Evolutionary conservation across 2,329 filamentous ascomycete species (phyloP).

Genomic region (Mariannaea sp.): DNA sequence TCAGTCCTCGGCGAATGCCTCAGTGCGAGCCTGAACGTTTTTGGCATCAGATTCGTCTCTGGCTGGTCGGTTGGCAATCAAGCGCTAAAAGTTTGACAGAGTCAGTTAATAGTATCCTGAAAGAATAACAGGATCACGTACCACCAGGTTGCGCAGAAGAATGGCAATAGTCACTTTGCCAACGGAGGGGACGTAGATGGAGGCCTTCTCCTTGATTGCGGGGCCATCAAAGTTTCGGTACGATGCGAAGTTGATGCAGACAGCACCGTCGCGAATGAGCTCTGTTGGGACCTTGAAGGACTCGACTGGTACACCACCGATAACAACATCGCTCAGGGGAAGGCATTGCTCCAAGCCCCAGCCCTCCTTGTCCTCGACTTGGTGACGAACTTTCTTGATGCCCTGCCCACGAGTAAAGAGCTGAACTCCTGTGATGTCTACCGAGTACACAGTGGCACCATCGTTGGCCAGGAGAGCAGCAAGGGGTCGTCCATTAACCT

Average conservation of each 20-base stretch:
- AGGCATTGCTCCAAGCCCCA: slow-evolving; percentile 81
- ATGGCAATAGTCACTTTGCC: slow-evolving; percentile 98
- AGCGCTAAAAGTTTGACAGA: slow-evolving; percentile 48
- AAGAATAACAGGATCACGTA: slow-evolving; percentile 52
- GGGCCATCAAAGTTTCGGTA: slow-evolving; percentile 88
- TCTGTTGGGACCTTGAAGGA: slow-evolving; percentile 87
- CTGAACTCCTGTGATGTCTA: slow-evolving; percentile 90
- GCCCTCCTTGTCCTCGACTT: slow-evolving; percentile 81
- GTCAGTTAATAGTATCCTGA: neutral
- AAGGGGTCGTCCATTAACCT: slow-evolving; percentile 92
- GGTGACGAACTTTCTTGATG: slow-evolving; percentile 82
- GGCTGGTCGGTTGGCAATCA: slow-evolving; percentile 55
- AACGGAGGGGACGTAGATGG: slow-evolving; percentile 95
- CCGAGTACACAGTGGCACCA: slow-evolving; percentile 91
- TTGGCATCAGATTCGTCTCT: slow-evolving; percentile 44
- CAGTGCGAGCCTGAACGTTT: slow-evolving; percentile 47
- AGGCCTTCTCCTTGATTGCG: slow-evolving; percentile 91
- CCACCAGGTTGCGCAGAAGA: slow-evolving; percentile 84
- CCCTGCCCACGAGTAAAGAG: slow-evolving; percentile 89
- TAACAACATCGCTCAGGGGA: slow-evolving; percentile 89
- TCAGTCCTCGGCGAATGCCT: slow-evolving; percentile 49
- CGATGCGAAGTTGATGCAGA: slow-evolving; percentile 99
- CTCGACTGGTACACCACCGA: slow-evolving; percentile 87
- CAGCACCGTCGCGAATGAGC: slow-evolving; percentile 83
- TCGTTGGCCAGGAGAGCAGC: slow-evolving; percentile 95